Evolutionary conservation across 1,139 yeast genomes (phyloP), one percentile per base, ranked within the genome.

Genomic region (Pneumocystis jirovecii): DNA sequence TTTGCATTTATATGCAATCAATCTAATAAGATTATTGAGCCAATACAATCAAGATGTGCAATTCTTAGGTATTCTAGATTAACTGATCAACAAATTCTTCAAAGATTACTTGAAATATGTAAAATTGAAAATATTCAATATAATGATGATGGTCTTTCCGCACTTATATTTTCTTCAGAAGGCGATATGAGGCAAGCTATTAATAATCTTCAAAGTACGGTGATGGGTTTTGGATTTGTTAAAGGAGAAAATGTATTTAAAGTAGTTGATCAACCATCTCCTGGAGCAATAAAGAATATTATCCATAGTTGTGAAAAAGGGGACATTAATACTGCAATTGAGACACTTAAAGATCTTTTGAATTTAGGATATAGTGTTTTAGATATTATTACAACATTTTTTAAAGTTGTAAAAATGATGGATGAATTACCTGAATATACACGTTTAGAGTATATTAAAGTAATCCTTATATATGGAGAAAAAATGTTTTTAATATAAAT

Each of bases 121-220:
- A 81, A 85, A 69, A 73, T 76, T 3, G 98, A 93, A 74, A 76
- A 83, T 56, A 89, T 91, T 19, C 79, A 89, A 72, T 89, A 84
- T 74, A 84, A 93, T 50, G 88, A 90, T 68, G 97, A 89, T 74
- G 99, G 99, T 0, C 77, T 93, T 59, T 91, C 90, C 70, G 98
- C 98, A 0, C 80, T 93, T 68, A 84, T 95, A n/a, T 93, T 93
- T 77, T 87, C 97, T 0, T 95, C 97, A 0, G 99, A 93, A 74
- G 98, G 98, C 66, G 99, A 93, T 74, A 93, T 95, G 98, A 83
- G 99, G 76, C 98, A 93, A 75, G 98, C 98, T 0, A 83, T 95
- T 64, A 95, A 95, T 73, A 93, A 93, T 74, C 75, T 93, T 67
- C 98, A 93, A 73, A 86, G 96, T 73, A 90, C 97, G 0, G 95